These are phyloP conservation scores for Mycena crocata DNA, from an alignment of 768 basidiomycete species.

Conservation along the genomic window DNA sequence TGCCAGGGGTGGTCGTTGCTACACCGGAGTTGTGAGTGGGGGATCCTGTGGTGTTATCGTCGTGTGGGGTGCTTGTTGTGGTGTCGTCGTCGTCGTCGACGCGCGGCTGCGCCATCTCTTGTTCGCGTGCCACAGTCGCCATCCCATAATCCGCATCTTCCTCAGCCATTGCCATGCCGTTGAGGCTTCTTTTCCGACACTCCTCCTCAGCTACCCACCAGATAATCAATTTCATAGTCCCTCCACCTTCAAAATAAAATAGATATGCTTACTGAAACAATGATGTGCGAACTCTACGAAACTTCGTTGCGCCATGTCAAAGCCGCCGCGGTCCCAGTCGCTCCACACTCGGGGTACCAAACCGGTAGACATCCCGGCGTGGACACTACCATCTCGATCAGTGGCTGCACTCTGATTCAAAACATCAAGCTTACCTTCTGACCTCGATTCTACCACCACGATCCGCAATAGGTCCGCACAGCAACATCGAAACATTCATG, in stretches of 20 bases:
- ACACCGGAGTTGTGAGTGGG: too few relatives aligned
- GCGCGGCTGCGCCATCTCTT: neutral
- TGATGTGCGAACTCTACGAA: conserved; percentile 9
- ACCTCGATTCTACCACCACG: conserved; percentile 21
- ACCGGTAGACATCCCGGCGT: conserved; percentile 4
- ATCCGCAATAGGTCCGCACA: conserved; percentile 22
- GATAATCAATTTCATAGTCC: neutral
- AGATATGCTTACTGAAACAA: conserved; percentile 7
- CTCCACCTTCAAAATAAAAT: neutral
- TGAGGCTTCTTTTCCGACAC: conserved; percentile 3
- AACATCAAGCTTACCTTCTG: conserved; percentile 4
- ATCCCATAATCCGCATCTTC: neutral
- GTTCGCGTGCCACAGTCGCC: neutral
- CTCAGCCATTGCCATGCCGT: neutral
- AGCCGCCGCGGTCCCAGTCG: conserved; percentile 1
- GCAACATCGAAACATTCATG: conserved; percentile 9
- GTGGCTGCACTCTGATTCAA: neutral
- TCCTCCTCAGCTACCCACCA: neutral
- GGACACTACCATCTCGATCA: neutral
- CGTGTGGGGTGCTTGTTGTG: too few relatives aligned
- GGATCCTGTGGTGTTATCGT: too few relatives aligned
- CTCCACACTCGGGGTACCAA: conserved; percentile 2
- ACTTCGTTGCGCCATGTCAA: neutral
- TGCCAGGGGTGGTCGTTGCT: too few relatives aligned
- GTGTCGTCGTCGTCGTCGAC: neutral